Evolutionary conservation across 805 yeast species (phyloP).

Genomic region (Lipomyces mesembrius): DNA sequence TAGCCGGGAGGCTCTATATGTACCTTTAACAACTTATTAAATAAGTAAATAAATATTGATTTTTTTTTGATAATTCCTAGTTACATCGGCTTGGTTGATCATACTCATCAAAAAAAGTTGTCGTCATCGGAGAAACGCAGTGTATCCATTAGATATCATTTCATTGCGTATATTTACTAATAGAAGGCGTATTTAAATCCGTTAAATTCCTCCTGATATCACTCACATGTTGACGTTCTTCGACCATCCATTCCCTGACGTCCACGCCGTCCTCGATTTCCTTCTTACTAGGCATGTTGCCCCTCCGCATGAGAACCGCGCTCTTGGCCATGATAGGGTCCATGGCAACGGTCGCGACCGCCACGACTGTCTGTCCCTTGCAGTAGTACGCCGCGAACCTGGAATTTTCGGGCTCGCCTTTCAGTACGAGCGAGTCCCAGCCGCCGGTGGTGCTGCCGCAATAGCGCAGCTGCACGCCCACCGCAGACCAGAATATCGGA

Average conservation of each 20-base stretch:
- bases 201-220: not conserved
- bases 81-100: not conserved
- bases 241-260: slow-evolving; percentile 1
- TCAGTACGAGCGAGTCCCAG: slow-evolving; percentile 13
- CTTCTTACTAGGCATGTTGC: slow-evolving; percentile 16
- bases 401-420: slow-evolving; percentile 12
- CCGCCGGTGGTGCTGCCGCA: slow-evolving; percentile 20
- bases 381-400: slow-evolving; percentile 15
- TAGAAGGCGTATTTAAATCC: not conserved
- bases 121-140: not conserved
- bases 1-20: too few species aligned
- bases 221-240: slow-evolving; percentile 4
- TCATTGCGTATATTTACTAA: slow-evolving; percentile 1
- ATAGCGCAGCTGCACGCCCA: slow-evolving; percentile 22
- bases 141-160: not conserved
- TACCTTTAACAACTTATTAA: too few species aligned
- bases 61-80: too few species aligned
- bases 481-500: slow-evolving; percentile 24
- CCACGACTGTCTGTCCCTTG: slow-evolving; percentile 19
- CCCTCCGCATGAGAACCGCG: slow-evolving; percentile 11
- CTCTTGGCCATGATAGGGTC: slow-evolving; percentile 15
- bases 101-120: not conserved
- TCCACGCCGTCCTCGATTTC: slow-evolving; percentile 16
- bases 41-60: too few species aligned
- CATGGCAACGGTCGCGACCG: slow-evolving; percentile 13